These are phyloP conservation scores for Haplosporangium sp. DNA, from an alignment of 371 early-diverging fungal species.

Conservation along the genomic window DNA sequence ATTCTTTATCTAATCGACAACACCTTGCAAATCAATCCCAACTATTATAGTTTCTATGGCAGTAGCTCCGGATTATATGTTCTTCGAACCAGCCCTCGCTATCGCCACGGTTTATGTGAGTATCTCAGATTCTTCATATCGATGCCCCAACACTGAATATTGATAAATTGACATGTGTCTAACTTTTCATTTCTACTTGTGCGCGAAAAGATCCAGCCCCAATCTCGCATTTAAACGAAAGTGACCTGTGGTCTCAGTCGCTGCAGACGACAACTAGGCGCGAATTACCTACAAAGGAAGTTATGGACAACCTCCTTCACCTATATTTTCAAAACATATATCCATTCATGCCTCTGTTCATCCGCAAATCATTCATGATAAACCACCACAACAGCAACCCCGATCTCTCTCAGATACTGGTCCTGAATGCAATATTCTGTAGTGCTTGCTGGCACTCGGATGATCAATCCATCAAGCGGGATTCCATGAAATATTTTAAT, in stretches of 20 bases:
- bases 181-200: not conserved
- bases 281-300: constrained; percentile 44
- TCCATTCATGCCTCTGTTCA: constrained; percentile 56
- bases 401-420: constrained; percentile 51
- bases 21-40: no score
- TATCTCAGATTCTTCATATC: not conserved
- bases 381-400: constrained; percentile 31
- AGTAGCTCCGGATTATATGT: constrained; percentile 56
- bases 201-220: constrained; percentile 37
- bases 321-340: constrained; percentile 57
- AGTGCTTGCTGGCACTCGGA: constrained; percentile 57
- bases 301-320: constrained; percentile 41
- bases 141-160: no score
- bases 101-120: constrained; percentile 55
- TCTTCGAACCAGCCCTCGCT: constrained; percentile 53
- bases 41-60: constrained; percentile 39
- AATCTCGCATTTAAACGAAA: constrained; percentile 55
- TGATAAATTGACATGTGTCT: not conserved
- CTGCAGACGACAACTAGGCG: constrained; percentile 54
- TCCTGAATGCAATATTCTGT: constrained; percentile 55
- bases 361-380: constrained; percentile 43
- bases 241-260: constrained; percentile 55
- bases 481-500: constrained; percentile 54
- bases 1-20: not conserved
- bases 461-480: constrained; percentile 40